Percentiles rank a stretch among this genome's conserved stretches.
Conservation (phyloP, 768 basidiomycete species). For the Fomitopsis serialis region DNA sequence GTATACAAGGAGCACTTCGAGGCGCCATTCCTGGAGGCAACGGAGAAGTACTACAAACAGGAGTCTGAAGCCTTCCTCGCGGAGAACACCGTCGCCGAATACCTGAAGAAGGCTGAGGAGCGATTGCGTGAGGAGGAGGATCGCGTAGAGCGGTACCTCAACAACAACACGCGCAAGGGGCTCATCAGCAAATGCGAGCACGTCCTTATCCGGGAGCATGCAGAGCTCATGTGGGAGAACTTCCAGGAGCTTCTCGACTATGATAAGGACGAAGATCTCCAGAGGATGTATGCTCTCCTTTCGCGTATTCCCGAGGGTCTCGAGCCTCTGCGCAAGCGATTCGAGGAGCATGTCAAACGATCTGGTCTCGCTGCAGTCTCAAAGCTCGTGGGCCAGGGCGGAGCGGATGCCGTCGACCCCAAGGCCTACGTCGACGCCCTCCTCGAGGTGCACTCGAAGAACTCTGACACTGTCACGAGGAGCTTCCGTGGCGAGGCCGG, state of each 20-base stretch:
- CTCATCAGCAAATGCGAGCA: slow-evolving; percentile 84
- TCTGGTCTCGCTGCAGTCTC: slow-evolving; percentile 80
- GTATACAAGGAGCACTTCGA: slow-evolving; percentile 93
- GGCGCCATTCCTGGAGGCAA: slow-evolving; percentile 79
- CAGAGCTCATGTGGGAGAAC: slow-evolving; percentile 84
- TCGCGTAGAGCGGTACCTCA: slow-evolving; percentile 89
- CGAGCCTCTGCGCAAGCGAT: slow-evolving; percentile 85
- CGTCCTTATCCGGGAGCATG: slow-evolving; percentile 84
- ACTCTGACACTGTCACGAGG: slow-evolving; percentile 79
- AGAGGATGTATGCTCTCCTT: slow-evolving; percentile 91
- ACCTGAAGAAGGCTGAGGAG: slow-evolving; percentile 91
- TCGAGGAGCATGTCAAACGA: slow-evolving; percentile 94
- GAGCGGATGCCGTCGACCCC: slow-evolving; percentile 70
- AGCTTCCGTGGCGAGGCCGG: slow-evolving; percentile 92
- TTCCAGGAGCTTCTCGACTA: slow-evolving; percentile 88
- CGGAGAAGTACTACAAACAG: slow-evolving; percentile 86
- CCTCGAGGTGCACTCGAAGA: slow-evolving; percentile 88
- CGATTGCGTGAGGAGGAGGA: slow-evolving; percentile 92
- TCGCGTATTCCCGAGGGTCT: slow-evolving; percentile 87
- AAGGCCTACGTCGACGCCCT: slow-evolving; percentile 93
- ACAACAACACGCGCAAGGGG: slow-evolving; percentile 81
- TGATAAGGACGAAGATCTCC: slow-evolving; percentile 92
- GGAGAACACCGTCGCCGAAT: slow-evolving; percentile 87
- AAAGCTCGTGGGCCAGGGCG: slow-evolving; percentile 55
- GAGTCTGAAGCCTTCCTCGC: slow-evolving; percentile 90